Conservation (phyloP, 1,139 yeast species). For the Zygosaccharomyces sapae region DNA sequence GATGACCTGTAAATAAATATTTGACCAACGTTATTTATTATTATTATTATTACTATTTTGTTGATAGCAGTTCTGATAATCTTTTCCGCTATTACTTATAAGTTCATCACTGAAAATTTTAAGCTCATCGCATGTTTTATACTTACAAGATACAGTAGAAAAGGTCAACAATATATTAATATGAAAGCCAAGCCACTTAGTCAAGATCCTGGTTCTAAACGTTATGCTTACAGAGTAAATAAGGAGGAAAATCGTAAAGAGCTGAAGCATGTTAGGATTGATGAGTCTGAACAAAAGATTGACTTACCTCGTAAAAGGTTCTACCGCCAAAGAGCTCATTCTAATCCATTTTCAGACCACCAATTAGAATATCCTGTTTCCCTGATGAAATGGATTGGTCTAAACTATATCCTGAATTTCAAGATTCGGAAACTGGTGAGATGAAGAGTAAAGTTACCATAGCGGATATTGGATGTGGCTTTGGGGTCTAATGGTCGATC, state of each 20-base stretch:
- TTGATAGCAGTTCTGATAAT: too few species aligned
- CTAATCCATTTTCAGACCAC: slow-evolving; percentile 96
- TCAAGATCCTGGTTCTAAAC: slow-evolving; percentile 31
- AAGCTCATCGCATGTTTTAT: slow-evolving; percentile 14
- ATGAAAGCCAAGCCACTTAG: slow-evolving; percentile 29
- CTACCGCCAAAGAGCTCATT: slow-evolving; percentile 96
- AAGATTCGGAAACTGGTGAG: slow-evolving; percentile 41
- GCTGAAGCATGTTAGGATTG: slow-evolving; percentile 39
- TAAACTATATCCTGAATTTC: slow-evolving; percentile 60
- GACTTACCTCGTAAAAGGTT: slow-evolving; percentile 76
- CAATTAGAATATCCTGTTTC: slow-evolving; percentile 77
- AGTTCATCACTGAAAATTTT: slow-evolving; percentile 11
- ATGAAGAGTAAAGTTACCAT: slow-evolving; percentile 65
- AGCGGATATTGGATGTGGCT: slow-evolving; percentile 98
- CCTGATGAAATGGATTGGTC: slow-evolving; percentile 90
- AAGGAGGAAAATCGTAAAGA: slow-evolving; percentile 40
- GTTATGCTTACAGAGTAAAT: slow-evolving; percentile 34
- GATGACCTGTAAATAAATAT: slow-evolving; percentile 5
- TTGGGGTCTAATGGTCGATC: slow-evolving; percentile 86
- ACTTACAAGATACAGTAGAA: not conserved
- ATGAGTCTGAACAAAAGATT: slow-evolving; percentile 31
- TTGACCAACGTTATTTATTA: too few species aligned
- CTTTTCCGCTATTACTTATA: too few species aligned
- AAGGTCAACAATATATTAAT: not conserved
- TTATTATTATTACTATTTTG: too few species aligned